phyloP scores from a whole-genome alignment of 139 green algal species.

The Chlorella sp. region DNA sequence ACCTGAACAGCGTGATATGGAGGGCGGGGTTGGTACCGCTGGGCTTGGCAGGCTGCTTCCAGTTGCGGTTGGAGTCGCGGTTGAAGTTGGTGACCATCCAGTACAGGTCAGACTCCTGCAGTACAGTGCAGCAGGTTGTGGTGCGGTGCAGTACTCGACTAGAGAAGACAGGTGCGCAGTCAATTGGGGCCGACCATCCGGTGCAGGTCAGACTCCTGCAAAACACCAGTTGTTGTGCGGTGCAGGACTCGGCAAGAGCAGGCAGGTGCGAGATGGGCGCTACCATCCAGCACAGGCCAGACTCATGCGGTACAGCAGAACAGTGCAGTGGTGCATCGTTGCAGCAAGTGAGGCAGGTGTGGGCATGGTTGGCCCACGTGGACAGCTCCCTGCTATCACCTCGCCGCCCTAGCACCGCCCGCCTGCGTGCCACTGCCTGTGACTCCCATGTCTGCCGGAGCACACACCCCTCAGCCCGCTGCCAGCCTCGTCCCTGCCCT shows the following conservation, averaged over 20 bases:
- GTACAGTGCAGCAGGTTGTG: background rate
- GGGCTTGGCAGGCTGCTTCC: slow-evolving; percentile 27
- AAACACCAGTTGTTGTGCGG: background rate
- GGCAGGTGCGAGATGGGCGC: too few relatives aligned
- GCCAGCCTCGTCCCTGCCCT: background rate
- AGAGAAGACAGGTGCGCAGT: too few relatives aligned
- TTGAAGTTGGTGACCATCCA: slow-evolving; percentile 49
- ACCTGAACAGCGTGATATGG: slow-evolving; percentile 41
- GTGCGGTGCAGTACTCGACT: too few relatives aligned
- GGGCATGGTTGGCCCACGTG: background rate
- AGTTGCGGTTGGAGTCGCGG: slow-evolving; percentile 29
- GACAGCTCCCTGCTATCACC: too few relatives aligned
- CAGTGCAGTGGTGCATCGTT: background rate
- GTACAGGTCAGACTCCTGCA: slow-evolving; percentile 42
- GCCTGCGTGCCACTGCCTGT: background rate
- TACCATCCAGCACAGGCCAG: slow-evolving; percentile 45
- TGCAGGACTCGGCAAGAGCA: too few relatives aligned
- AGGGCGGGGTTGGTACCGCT: slow-evolving; percentile 13
- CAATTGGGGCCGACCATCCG: too few relatives aligned
- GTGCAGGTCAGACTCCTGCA: slow-evolving; percentile 40
- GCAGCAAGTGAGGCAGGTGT: background rate
- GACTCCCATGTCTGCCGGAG: background rate
- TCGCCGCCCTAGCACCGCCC: background rate
- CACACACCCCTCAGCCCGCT: background rate
- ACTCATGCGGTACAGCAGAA: background rate